Evolutionary conservation across 805 yeast genomes (phyloP).

Genomic region (Lipomyces sp.): DNA sequence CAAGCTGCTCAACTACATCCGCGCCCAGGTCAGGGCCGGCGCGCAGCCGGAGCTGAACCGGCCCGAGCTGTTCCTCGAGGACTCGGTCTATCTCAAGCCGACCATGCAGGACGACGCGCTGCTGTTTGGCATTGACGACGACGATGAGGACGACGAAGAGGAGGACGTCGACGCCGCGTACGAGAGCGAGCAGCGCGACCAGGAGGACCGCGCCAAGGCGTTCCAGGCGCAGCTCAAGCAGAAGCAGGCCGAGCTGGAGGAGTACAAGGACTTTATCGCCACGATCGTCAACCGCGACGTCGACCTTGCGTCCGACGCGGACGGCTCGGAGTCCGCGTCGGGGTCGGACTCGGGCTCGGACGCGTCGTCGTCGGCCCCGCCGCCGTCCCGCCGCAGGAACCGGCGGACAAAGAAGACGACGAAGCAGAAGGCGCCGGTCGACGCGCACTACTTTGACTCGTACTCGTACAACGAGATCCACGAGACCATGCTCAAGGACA

Average conservation of each 20-base stretch:
- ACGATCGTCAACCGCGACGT: constrained; percentile 11
- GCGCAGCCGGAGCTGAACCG: constrained; percentile 17
- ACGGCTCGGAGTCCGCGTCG: neutral
- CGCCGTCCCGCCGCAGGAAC: neutral
- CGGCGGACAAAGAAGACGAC: neutral
- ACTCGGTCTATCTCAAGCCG: constrained; percentile 31
- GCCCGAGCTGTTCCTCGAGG: constrained; percentile 26
- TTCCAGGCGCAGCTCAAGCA: constrained; percentile 18
- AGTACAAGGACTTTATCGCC: constrained; percentile 22
- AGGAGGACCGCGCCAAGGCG: constrained; percentile 5
- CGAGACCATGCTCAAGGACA: constrained; percentile 97
- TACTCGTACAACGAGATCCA: constrained; percentile 97
- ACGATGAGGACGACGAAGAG: constrained; percentile 28
- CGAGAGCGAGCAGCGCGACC: constrained; percentile 32
- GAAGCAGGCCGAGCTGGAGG: constrained; percentile 17
- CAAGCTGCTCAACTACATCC: constrained; percentile 33
- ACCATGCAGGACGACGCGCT: constrained; percentile 33
- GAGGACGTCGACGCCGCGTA: constrained; percentile 19
- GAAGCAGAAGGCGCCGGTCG: constrained; percentile 2
- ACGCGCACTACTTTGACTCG: constrained; percentile 83
- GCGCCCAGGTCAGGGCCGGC: constrained; percentile 25
- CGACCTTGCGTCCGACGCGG: constrained; percentile 8
- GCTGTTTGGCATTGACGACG: constrained; percentile 31
- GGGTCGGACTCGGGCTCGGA: neutral
- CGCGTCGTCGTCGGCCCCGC: neutral